Base-by-base conservation (phyloP, 176 grass and related monocot species). In the Aegilops sharonensis region DNA sequence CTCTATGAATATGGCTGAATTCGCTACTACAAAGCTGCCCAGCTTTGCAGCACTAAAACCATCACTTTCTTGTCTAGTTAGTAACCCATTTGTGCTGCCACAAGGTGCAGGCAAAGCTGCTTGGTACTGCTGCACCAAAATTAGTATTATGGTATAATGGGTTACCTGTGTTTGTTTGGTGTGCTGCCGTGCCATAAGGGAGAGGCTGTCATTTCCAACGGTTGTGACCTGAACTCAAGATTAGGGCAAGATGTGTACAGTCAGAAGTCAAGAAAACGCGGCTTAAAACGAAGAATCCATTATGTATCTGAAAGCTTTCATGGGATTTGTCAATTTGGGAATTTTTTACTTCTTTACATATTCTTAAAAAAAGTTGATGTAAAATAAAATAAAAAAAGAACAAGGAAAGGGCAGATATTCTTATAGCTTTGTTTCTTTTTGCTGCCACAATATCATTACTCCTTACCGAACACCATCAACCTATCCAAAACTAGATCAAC, bases 401-500 rank as follows among this genome's bases (percentile, higher is more conserved):
- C 4, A 7, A 72, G 11, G 37, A 43, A 73, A 73, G n/a, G n/a
- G 39, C 1, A 73, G 4, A 73, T 14, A 45, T 73, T 73, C 37
- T 73, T 73, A 73, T 43, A 73, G 21, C 40, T 73, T 73, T 24
- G 1, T 71, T 71, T 40, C 9, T 39, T 39, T 70, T 39, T 70
- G 18, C 34, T 6, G 20, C 68, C 35, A 71, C 18, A 23, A 71
- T n/a, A 71, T 71, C 9, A 71, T 40, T 71, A 71, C 68, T 23
- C 4, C 0, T 8, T 72, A 72, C 72, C 6, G 4, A 74, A 23
- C 72, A 75, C 12, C 42, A 47, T 75, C 72, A 17, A 42, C 5
- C 72, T 75, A 75, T 75, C 71, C 23, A 75, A 48, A 48, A 75
- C 23, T 48, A 75, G 11, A 75, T 30, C 72, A 75, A 74, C 12